Base-by-base conservation (phyloP, 768 basidiomycete genomes). In the Rhodosporidiobolus sp. region DNA sequence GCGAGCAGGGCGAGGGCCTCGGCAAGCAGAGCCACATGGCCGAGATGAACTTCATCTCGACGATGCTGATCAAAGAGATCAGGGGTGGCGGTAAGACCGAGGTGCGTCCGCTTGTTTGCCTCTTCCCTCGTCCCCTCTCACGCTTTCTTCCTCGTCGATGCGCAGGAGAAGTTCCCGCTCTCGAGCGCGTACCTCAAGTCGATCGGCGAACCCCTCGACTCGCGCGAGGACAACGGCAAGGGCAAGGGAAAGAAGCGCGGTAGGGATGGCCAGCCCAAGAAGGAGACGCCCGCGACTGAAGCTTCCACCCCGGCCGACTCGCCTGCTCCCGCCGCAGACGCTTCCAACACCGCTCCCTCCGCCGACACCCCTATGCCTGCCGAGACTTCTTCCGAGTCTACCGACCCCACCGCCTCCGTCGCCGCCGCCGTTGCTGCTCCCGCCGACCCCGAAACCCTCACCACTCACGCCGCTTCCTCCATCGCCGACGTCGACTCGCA, bases 1-100 rank as follows among this genome's bases (percentile, higher is more conserved):
- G 84, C 6, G 81, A 85, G 1, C 82, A 84, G 55, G 83, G 84
- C 14, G 92, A 94, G 80, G 83, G 88, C 35, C 93, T 94, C 80
- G 89, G 87, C 74, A 79, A 88, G 16, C 82, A 83, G n/a, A 79
- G 83, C 22, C 85, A 87, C 50, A 63, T 59, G 46, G 69, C 66
- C 43, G 55, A 48, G 62, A 28, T 61, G 53, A 72, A 74, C 73
- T n/a, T 63, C 63, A 46, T 63, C 38, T 24, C 63, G 53, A 67
- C 56, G 45, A 34, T 56, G 55, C 48, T 48, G 56, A 73, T 76
- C 62, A 65, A 70, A 45, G 49, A 45, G 1, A 24, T 68, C 12
- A 11, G 67, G 8, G 65, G 74, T 6, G 68, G 70, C 24, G 76
- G 76, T 26, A 68, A 72, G 55, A 52, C 34, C 16, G 66, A 72